These are phyloP conservation scores for Achaetomiella virescens DNA, from an alignment of 495 filamentous ascomycete species.

Conservation along the genomic window DNA sequence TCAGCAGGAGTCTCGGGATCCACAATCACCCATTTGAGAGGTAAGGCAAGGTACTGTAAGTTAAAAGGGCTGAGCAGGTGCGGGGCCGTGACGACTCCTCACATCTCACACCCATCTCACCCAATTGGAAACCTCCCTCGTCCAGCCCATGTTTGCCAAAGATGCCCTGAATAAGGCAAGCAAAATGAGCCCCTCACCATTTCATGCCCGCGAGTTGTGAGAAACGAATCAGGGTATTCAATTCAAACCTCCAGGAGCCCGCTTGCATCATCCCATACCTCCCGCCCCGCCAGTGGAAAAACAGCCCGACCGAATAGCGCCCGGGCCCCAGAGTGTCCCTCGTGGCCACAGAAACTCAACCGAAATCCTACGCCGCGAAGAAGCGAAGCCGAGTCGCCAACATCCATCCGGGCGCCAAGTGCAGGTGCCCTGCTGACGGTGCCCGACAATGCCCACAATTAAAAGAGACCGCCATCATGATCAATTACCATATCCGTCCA, in stretches of 20 bases:
- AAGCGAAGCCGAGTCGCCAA: not conserved
- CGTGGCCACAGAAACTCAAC: conserved; percentile 3
- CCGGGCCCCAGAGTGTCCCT: not conserved
- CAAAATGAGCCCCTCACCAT: not conserved
- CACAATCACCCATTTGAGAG: too few species aligned
- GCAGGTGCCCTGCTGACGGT: too few species aligned
- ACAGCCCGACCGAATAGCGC: conserved; percentile 1
- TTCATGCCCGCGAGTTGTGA: not conserved
- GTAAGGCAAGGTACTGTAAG: too few species aligned
- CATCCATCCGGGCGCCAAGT: not conserved
- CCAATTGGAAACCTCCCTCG: too few species aligned
- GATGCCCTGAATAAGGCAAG: too few species aligned
- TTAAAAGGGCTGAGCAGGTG: too few species aligned
- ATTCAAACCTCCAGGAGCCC: conserved; percentile 1
- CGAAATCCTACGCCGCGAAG: not conserved
- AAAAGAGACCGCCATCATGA: not conserved
- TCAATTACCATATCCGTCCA: not conserved
- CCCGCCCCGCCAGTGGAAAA: not conserved
- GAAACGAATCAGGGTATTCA: conserved; percentile 8
- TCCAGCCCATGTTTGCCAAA: too few species aligned
- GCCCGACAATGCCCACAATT: too few species aligned
- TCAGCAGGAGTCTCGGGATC: too few species aligned
- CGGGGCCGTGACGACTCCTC: too few species aligned
- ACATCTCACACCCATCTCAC: too few species aligned
- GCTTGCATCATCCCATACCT: not conserved